A percentile compares a stretch with the other conserved stretches of the same genome.
phyloP scores from a whole-genome alignment of 225 moss, liverwort and hornwort species.

The Ulota crispa region DNA sequence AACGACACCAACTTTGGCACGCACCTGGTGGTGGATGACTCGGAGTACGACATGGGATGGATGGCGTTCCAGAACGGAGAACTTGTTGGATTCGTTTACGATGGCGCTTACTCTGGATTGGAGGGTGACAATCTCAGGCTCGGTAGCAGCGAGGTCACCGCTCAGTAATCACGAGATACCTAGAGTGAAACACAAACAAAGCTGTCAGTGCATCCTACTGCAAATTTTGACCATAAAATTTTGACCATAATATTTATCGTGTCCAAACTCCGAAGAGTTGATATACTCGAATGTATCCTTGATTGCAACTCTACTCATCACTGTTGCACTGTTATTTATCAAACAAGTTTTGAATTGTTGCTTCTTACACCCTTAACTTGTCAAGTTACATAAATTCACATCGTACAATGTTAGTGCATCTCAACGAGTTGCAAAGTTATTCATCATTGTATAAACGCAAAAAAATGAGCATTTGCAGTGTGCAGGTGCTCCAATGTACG shows the following conservation, averaged over 20 bases:
- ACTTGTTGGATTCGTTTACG: constrained; percentile 64
- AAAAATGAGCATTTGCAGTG: too few relatives aligned
- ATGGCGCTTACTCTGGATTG: constrained; percentile 57
- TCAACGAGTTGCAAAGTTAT: too few relatives aligned
- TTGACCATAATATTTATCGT: too few relatives aligned
- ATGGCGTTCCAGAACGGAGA: constrained; percentile 51
- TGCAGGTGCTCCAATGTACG: too few relatives aligned
- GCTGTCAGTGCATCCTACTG: neutral
- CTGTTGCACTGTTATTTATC: too few relatives aligned
- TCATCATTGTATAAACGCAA: too few relatives aligned
- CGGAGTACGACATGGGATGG: constrained; percentile 67
- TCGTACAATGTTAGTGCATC: too few relatives aligned
- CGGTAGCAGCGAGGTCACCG: constrained; percentile 1
- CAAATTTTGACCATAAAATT: neutral
- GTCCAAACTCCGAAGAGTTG: neutral
- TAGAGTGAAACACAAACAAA: neutral
- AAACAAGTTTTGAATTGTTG: too few relatives aligned
- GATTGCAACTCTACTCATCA: too few relatives aligned
- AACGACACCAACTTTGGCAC: constrained; percentile 24
- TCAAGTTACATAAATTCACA: too few relatives aligned
- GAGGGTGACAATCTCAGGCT: constrained; percentile 42
- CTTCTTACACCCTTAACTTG: too few relatives aligned
- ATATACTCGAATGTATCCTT: neutral
- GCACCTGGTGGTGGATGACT: constrained; percentile 38
- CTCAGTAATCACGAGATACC: neutral